Percentiles rank a stretch among this genome's conserved stretches.
Conservation (phyloP, 2,329 filamentous ascomycete species). For the Fusarium sacchari region DNA sequence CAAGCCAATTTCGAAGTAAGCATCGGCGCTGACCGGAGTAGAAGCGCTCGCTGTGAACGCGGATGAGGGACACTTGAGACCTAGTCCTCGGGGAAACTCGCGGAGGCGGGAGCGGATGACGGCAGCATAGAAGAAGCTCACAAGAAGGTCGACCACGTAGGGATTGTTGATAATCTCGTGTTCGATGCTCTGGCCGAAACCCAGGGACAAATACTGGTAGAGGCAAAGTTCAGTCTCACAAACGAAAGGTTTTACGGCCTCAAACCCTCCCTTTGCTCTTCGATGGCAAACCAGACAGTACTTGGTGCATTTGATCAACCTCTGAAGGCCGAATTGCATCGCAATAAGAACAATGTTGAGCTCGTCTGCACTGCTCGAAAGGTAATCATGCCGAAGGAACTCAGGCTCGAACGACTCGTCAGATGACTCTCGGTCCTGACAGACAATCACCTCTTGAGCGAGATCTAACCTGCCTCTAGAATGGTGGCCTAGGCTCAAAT, state of each 20-base stretch:
- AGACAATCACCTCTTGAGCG: background rate
- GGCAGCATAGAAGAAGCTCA: constrained; percentile 81
- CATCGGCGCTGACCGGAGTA: constrained; percentile 11
- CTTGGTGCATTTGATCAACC: constrained; percentile 82
- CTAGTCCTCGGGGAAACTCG: constrained; percentile 56
- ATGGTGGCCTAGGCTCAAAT: constrained; percentile 15
- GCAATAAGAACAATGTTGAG: constrained; percentile 65
- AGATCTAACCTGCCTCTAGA: background rate
- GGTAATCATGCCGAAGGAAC: constrained; percentile 45
- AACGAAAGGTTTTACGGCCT: constrained; percentile 80
- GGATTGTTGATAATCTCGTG: constrained; percentile 84
- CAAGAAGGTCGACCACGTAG: constrained; percentile 83
- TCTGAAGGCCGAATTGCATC: constrained; percentile 81
- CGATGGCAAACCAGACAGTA: constrained; percentile 89
- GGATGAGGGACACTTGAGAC: constrained; percentile 47
- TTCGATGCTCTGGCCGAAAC: constrained; percentile 85
- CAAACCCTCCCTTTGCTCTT: constrained; percentile 70
- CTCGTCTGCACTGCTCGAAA: constrained; percentile 44
- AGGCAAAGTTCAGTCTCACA: constrained; percentile 80
- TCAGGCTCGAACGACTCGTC: constrained; percentile 17
- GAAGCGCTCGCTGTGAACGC: background rate
- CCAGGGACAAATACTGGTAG: constrained; percentile 88
- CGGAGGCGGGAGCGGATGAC: constrained; percentile 54
- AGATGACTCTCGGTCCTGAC: background rate
- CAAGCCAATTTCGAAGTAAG: constrained; percentile 17